Evolutionary conservation across 1,284 basidiomycete species (phyloP), one percentile per base, ranked within the genome.

Genomic region (Ustilago sp.): DNA sequence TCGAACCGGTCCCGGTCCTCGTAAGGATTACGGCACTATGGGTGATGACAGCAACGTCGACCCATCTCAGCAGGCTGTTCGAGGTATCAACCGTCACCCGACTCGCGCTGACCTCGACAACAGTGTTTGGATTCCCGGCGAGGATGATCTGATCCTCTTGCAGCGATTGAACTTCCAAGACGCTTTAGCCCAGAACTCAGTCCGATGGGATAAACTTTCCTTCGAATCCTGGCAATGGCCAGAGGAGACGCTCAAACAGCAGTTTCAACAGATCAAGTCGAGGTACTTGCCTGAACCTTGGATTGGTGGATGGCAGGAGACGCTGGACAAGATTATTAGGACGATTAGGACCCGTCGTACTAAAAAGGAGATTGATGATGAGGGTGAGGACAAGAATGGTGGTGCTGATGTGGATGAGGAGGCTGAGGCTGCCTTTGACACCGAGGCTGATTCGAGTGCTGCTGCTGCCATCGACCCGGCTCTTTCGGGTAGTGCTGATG

Each of bases 101-200:
- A 73, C 64, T 47, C 70, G 70, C n/a, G 65, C 64, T 55, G 73
- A 75, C 43, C 59, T 68, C 50, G 73, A 75, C 64, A 63, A 63
- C 61, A 68, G 65, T 54, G 71, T 68, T 12, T 77, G 75, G 75
- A 67, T 70, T 13, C 75, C 75, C 1, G 62, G 71, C 31, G 71
- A 70, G 54, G 75, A 77, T 38, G 75, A 77, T 35, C 59, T 77
- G 35, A 74, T 68, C 36, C 58, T 77, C 48, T 52, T 77, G n/a
- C 75, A 77, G 65, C 68, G 75, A 50, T 64, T 77, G 51, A 67
- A 70, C 55, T 77, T 69, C 70, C 74, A 77, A 51, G 54, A 69
- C 38, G 36, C 63, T 1, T 36, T 65, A 7, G 55, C 47, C n/a
- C 55, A 73, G 48, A 52, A 47, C 9, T 54, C 59, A 57, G 64